These are phyloP conservation scores for Thraustotheca clavata DNA, from an alignment of 352 stramenopile species.

Conservation along the genomic window DNA sequence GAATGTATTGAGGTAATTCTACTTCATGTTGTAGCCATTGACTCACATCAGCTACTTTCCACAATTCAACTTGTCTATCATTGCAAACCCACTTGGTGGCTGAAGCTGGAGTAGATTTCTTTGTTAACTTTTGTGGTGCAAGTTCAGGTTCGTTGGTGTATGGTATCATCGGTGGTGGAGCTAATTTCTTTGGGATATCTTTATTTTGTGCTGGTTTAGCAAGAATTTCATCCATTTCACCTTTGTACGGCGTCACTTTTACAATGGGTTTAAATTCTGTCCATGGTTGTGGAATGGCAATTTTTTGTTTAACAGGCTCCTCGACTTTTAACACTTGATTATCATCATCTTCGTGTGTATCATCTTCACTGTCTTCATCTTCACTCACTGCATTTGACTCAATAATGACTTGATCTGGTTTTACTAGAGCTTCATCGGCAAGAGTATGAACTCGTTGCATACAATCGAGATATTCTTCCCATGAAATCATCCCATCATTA, in stretches of 20 bases:
- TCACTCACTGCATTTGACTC: neutral
- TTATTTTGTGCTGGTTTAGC: neutral
- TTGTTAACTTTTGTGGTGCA: conserved; percentile 4
- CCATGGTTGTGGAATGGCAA: neutral
- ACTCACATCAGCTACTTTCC: conserved; percentile 45
- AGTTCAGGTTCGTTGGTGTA: conserved; percentile 3
- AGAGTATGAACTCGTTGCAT: conserved; percentile 42
- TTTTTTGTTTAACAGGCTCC: neutral
- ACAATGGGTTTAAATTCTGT: neutral
- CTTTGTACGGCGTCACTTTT: neutral
- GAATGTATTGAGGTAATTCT: conserved; percentile 36
- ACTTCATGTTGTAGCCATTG: conserved; percentile 39
- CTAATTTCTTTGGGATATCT: neutral
- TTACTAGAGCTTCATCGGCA: conserved; percentile 26
- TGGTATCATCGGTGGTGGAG: neutral
- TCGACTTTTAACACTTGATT: neutral
- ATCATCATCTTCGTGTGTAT: conserved; percentile 4
- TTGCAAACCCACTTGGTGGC: neutral
- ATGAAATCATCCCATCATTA: conserved; percentile 41
- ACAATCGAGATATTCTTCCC: conserved; percentile 39
- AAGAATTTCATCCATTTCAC: conserved; percentile 7
- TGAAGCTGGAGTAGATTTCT: conserved; percentile 2
- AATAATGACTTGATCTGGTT: neutral
- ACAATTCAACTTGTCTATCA: conserved; percentile 25
- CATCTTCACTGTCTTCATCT: neutral